Evolutionary conservation across 345 rosid species (phyloP).

Genomic region (Eutrema japonicum): DNA sequence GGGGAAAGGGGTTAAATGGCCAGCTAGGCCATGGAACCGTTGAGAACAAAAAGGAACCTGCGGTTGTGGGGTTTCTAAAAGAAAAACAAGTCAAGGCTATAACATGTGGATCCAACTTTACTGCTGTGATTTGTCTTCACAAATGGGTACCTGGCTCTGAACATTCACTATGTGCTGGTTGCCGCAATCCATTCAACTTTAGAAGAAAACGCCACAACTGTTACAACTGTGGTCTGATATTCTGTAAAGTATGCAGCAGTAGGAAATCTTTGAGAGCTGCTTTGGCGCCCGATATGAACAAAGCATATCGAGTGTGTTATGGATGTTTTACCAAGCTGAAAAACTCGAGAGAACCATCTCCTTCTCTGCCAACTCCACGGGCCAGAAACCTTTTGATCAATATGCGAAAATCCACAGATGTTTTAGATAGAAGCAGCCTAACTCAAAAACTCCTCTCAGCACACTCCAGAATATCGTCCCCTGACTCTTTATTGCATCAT

Average conservation of each 20-base stretch:
- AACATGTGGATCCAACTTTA: conserved; percentile 76
- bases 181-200: conserved; percentile 78
- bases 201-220: conserved; percentile 96
- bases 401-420: conserved; percentile 45
- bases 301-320: conserved; percentile 86
- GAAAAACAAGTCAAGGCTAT: conserved; percentile 78
- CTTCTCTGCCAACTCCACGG: conserved; percentile 46
- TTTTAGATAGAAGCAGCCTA: conserved; percentile 48
- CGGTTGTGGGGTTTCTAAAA: conserved; percentile 59
- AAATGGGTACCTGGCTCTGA: conserved; percentile 69
- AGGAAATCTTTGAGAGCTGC: conserved; percentile 82
- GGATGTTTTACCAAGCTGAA: conserved; percentile 76
- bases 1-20: conserved; percentile 87
- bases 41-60: conserved; percentile 61
- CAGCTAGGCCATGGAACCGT: conserved; percentile 85
- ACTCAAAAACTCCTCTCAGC: conserved; percentile 48
- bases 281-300: conserved; percentile 78
- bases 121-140: conserved; percentile 77
- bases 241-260: conserved; percentile 83
- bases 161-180: conserved; percentile 78
- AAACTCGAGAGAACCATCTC: conserved; percentile 50
- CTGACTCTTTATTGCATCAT: conserved; percentile 46
- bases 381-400: conserved; percentile 45
- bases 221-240: conserved; percentile 88
- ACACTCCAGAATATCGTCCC: conserved; percentile 54